Base-by-base conservation (phyloP, 192 early-diverging fungal genomes). In the Thamnidium elegans region DNA sequence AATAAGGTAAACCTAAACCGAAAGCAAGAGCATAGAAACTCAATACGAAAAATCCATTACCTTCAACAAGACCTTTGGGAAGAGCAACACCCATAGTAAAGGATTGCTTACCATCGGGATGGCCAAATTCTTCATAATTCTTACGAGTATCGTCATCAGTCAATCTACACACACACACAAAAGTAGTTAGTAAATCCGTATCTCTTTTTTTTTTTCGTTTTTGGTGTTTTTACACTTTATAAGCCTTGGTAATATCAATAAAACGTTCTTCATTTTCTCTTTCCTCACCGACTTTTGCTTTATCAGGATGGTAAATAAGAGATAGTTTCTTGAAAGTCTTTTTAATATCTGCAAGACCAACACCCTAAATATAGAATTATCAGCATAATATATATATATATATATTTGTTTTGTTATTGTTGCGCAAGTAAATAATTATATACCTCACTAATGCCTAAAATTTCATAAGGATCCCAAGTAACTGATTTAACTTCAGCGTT, bases 81-180 rank as follows among this genome's bases (percentile, higher is more conserved):
- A 99, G 83, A 3, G 97, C 97, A 71, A 99, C 90, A 46, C 95
- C 95, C 85, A 97, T 89, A 39, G 88, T 80, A 64, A 88, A 86
- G 20, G 91, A 87, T 76, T 97, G 95, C 69, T 92, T 94, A 13
- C 97, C 97, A 73, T 99, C 97, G 15, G 97, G 95, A 74, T 98
- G 93, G 56, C 96, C 96, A 64, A 83, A 95, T 73, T 99, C 92
- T 65, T 97, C 94, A 80, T 88, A 99, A 74, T 91, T 92, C 67
- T 91, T 87, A 62, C 90, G 86, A 19, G 86, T 89, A 56, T 89
- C 92, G 14, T 94, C 90, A 67, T 99, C 90, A 3, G 96, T 99
- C 67, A 99, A 78, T 31, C 86, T 88, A 76, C 53, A 44, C 20
- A 32, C 13, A 6, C 4, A 17, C 14, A 19, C 4, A 48, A 19